phyloP scores from a whole-genome alignment of 345 rosid species.

The Physaria fendleri region DNA sequence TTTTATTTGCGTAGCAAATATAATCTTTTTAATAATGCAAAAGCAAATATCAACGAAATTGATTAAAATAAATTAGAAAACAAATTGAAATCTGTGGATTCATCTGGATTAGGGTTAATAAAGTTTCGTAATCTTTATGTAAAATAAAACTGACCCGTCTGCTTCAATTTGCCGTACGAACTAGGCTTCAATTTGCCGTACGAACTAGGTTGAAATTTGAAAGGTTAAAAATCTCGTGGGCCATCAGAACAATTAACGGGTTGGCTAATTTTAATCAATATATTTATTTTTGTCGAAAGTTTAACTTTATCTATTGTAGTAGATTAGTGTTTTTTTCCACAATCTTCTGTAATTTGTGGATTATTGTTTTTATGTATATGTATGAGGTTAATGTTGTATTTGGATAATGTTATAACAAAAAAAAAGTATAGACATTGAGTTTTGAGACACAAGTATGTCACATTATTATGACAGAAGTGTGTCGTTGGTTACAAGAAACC shows the following conservation, averaged over 20 bases:
- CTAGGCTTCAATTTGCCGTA: slow-evolving; percentile 1
- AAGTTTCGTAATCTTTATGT: neutral
- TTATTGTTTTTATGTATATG: too few relatives aligned
- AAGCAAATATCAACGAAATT: neutral
- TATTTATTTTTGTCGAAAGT: too few relatives aligned
- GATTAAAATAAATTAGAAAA: neutral
- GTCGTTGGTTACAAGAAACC: slow-evolving; percentile 30
- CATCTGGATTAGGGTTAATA: neutral
- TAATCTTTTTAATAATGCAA: neutral
- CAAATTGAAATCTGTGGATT: neutral
- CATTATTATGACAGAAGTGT: neutral
- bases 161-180: neutral
- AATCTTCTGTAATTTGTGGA: too few relatives aligned
- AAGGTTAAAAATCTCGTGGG: neutral
- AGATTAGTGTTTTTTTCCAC: too few relatives aligned
- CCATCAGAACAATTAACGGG: neutral
- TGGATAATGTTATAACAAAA: neutral
- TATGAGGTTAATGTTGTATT: neutral
- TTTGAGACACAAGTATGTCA: neutral
- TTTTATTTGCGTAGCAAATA: too few relatives aligned
- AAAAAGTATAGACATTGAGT: neutral
- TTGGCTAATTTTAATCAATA: neutral
- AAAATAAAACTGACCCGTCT: neutral
- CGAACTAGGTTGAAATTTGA: slow-evolving; percentile 11
- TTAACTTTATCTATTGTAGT: too few relatives aligned